A percentile compares a stretch with the other conserved stretches of the same genome.
These are phyloP conservation scores for Fusarium incarnatum DNA, from an alignment of 2,329 filamentous ascomycete genomes.

Conservation along the genomic window DNA sequence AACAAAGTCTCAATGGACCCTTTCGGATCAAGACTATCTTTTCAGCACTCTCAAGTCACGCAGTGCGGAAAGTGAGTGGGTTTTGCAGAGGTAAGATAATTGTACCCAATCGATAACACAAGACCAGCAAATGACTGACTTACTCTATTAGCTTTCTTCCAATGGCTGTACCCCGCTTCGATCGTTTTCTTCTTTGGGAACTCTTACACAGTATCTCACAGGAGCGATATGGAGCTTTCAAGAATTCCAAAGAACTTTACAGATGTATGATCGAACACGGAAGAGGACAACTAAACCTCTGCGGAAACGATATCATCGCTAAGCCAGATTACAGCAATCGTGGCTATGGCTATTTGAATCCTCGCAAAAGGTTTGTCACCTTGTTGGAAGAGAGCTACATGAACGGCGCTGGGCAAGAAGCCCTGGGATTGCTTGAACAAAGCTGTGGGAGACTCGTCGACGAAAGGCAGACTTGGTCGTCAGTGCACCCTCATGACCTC, in stretches of 20 bases:
- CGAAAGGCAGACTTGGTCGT: neutral
- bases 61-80: neutral
- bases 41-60: neutral
- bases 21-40: neutral
- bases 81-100: conserved; percentile 1
- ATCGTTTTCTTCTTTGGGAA: neutral
- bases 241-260: neutral
- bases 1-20: neutral
- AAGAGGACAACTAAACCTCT: neutral
- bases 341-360: neutral
- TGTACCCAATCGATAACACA: too few relatives aligned
- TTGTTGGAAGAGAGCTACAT: neutral
- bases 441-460: conserved; percentile 3
- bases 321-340: too few relatives aligned
- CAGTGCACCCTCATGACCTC: neutral
- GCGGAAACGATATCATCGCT: neutral
- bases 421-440: neutral
- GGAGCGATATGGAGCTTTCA: neutral
- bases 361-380: neutral
- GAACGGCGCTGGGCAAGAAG: neutral
- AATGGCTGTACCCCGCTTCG: neutral
- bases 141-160: conserved; percentile 8
- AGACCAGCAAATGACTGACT: neutral
- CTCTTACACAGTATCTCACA: neutral
- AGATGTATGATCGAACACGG: neutral